Percentiles rank a stretch among this genome's conserved stretches.
Evolutionary conservation across 441 rosid genomes (phyloP).

Genomic region (Brassica balearica): DNA sequence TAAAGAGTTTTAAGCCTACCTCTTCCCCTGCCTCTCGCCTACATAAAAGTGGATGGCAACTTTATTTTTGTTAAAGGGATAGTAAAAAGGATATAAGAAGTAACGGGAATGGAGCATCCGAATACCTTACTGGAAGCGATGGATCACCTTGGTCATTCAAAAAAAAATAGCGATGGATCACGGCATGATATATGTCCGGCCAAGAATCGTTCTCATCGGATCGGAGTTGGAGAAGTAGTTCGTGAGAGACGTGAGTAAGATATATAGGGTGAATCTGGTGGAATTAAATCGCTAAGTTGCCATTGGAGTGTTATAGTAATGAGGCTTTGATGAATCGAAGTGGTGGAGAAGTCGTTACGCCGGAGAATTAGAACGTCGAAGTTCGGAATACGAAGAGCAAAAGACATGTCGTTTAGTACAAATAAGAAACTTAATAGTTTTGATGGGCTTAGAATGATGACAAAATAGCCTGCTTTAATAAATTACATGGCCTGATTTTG

Average conservation of each 20-base stretch:
- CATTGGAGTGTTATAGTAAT: neutral
- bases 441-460: neutral
- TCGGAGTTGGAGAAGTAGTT: slow-evolving; percentile 75
- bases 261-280: neutral
- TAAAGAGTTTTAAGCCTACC: neutral
- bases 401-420: too few species aligned
- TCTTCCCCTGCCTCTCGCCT: neutral
- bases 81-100: too few species aligned
- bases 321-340: neutral
- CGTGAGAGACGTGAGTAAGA: slow-evolving; percentile 43
- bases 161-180: slow-evolving; percentile 61
- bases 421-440: neutral
- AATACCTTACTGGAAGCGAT: slow-evolving; percentile 45
- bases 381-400: neutral
- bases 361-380: neutral
- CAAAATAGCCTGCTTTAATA: too few species aligned
- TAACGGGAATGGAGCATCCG: neutral
- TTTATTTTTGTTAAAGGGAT: too few species aligned
- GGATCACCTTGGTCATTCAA: too few species aligned
- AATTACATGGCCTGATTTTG: too few species aligned
- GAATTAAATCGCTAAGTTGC: neutral
- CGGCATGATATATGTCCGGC: slow-evolving; percentile 93
- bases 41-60: neutral
- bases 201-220: slow-evolving; percentile 80
- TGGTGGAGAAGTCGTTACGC: neutral